phyloP scores from a whole-genome alignment of 1,139 yeast species.

The Blastobotrys malaysiensis region DNA sequence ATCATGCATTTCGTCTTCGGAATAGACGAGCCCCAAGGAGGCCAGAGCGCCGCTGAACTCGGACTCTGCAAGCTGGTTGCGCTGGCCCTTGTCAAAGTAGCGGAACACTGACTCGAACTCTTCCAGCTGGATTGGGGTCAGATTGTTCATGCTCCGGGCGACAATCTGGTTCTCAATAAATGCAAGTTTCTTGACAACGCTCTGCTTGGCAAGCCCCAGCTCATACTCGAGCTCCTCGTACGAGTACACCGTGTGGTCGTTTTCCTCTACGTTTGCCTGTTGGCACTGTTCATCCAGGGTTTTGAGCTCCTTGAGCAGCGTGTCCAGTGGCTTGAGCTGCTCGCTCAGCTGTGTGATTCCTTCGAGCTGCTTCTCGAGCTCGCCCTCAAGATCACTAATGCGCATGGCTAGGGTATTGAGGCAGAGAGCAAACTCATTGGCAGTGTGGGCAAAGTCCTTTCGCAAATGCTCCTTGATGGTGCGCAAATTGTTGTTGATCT shows the following conservation, averaged over 20 bases:
- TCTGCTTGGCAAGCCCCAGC: conserved; percentile 35
- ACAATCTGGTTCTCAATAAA: conserved; percentile 39
- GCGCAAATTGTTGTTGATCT: conserved; percentile 33
- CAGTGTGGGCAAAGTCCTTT: conserved; percentile 41
- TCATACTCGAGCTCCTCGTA: conserved; percentile 39
- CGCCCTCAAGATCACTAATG: conserved; percentile 36
- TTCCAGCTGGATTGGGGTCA: conserved; percentile 39
- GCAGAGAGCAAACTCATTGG: conserved; percentile 34
- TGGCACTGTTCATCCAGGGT: conserved; percentile 28
- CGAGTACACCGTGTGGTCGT: conserved; percentile 37
- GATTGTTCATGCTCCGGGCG: conserved; percentile 37
- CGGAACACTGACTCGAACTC: conserved; percentile 41
- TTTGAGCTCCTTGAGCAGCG: conserved; percentile 26
- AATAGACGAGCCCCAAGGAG: conserved; percentile 35
- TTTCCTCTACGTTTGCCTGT: conserved; percentile 39
- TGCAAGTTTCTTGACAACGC: conserved; percentile 36
- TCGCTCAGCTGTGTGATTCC: conserved; percentile 32
- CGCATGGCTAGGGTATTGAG: conserved; percentile 30
- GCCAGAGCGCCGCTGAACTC: conserved; percentile 41
- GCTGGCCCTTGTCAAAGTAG: conserved; percentile 36
- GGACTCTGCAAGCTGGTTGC: conserved; percentile 31
- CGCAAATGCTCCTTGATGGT: conserved; percentile 41
- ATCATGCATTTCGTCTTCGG: conserved; percentile 36
- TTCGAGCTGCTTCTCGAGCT: conserved; percentile 35
- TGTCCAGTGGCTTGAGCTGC: conserved; percentile 32